Evolutionary conservation across 257 asterid species (phyloP).

Genomic region (Penstemon eatonii): DNA sequence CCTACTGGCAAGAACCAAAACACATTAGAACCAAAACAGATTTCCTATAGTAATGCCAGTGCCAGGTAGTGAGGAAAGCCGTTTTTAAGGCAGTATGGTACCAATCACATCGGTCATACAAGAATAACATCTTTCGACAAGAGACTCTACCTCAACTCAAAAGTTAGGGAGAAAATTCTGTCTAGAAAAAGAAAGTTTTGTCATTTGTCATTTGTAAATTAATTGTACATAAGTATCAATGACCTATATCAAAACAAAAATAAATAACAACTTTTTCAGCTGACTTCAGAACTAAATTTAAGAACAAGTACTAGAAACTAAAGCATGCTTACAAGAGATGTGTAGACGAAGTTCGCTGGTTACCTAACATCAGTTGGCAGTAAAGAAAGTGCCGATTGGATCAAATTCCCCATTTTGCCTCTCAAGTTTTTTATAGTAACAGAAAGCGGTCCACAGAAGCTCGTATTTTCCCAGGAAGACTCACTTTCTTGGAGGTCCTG

Average conservation of each 20-base stretch:
- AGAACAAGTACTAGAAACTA: not conserved
- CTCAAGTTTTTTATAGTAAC: slow-evolving; percentile 48
- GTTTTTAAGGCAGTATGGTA: too few relatives aligned
- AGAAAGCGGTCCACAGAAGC: slow-evolving; percentile 38
- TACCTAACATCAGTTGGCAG: slow-evolving; percentile 49
- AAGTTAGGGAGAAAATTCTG: not conserved
- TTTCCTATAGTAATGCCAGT: too few relatives aligned
- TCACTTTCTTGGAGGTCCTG: slow-evolving; percentile 32
- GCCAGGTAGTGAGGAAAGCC: too few relatives aligned
- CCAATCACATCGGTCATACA: too few relatives aligned
- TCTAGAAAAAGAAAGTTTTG: not conserved
- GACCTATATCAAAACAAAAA: not conserved
- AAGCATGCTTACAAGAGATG: not conserved
- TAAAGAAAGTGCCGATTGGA: slow-evolving; percentile 54
- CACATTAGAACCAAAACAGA: too few relatives aligned
- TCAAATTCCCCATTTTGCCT: slow-evolving; percentile 42
- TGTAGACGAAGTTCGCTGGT: slow-evolving; percentile 4
- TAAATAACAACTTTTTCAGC: not conserved
- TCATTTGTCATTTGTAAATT: not conserved
- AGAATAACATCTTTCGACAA: too few relatives aligned
- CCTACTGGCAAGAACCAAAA: too few relatives aligned
- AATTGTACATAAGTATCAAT: not conserved
- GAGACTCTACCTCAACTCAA: not conserved
- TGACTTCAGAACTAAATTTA: not conserved
- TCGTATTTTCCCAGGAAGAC: slow-evolving; percentile 31